Base-by-base conservation (phyloP, 169 alveolate genomes). In the Cytauxzoon felis region DNA sequence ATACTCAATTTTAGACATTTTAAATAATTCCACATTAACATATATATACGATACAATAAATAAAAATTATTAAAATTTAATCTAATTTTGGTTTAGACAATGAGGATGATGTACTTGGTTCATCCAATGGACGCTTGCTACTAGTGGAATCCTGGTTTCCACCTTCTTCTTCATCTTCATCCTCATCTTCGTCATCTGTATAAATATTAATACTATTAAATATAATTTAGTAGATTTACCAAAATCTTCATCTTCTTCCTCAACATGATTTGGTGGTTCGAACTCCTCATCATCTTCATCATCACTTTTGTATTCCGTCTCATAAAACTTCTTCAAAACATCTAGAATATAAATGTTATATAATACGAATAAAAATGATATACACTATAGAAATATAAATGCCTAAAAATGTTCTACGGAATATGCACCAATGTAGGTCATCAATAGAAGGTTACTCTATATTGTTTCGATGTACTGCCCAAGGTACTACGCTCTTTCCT, bases 251-350 rank as follows among this genome's bases (percentile, higher is more conserved):
- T 90, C 95, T 50, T 85, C 95, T 11, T 78, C 94, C 11, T 85
- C 95, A 0, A 67, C 83, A 21, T 80, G 90, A 45, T 83, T 87
- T 43, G 82, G 92, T 4, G 95, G 95, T 33, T 81, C 92, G 41
- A 90, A 90, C 48, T 91, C 95, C 13, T 88, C 95, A 49, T 87
- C 94, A 41, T 89, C 95, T 19, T 85, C 93, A 60, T 91, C 95
- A n/a, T 90, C 92, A 23, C 89, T 90, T 56, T 81, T 72, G 81
- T 82, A 80, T 29, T 91, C 93, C 33, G 91, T 88, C 63, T 91
- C 95, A 56, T 91, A 91, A 54, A 91, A 91, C 73, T 88, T 84
- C 45, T 91, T 91, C 29, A 91, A 76, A 3, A 85, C 90, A 11
- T 73, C 87, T 59, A 52, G 2, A n/a, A 23, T 2, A 42, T 2